These are phyloP conservation scores for Aurantiochytrium sp. DNA, from an alignment of 108 stramenopile genomes.

Conservation along the genomic window DNA sequence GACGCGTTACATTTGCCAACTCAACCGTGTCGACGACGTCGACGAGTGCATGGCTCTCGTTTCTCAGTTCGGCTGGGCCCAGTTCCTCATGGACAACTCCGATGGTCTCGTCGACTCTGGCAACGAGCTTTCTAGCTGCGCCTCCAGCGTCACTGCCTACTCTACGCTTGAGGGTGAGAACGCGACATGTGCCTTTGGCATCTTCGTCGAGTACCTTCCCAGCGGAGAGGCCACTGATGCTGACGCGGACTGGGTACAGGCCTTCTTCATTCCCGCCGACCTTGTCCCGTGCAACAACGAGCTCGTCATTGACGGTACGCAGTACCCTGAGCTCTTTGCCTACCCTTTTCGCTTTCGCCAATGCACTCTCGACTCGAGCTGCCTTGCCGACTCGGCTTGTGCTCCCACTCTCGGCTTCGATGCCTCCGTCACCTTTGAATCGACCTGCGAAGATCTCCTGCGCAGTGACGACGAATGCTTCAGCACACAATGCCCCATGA, in stretches of 20 bases:
- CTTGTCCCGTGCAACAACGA: neutral
- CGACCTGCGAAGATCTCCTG: neutral
- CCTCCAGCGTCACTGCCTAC: neutral
- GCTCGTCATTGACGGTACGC: neutral
- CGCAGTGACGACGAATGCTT: neutral
- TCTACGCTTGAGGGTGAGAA: neutral
- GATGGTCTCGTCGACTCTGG: neutral
- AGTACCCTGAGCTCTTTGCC: neutral
- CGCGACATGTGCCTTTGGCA: neutral
- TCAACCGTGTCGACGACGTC: neutral
- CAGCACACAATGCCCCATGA: neutral
- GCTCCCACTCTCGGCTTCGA: neutral
- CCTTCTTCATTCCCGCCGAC: neutral
- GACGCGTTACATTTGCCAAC: neutral
- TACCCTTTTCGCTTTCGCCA: slow-evolving; percentile 4
- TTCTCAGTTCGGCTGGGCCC: neutral
- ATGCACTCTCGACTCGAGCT: neutral
- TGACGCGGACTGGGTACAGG: neutral
- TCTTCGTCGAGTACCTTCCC: neutral
- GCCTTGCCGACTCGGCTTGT: neutral
- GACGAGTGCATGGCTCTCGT: neutral
- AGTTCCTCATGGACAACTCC: neutral
- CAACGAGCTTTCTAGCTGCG: neutral
- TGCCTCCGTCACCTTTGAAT: neutral
- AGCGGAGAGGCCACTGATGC: too few relatives aligned